These are phyloP conservation scores for Heliamphora exappendiculata DNA, from an alignment of 148 eudicot species.

Conservation along the genomic window DNA sequence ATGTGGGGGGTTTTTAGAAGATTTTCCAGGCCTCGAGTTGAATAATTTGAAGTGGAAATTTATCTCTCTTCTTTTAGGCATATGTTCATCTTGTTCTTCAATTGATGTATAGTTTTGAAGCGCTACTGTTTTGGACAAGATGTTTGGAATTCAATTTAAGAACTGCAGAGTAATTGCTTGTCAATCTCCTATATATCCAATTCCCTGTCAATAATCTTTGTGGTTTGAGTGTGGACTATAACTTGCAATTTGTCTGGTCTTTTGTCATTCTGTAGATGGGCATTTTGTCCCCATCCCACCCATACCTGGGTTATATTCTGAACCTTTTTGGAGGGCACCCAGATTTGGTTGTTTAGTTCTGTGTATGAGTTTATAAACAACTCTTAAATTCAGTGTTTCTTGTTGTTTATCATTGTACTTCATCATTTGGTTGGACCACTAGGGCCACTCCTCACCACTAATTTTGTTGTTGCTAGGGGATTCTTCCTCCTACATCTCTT, in stretches of 20 bases:
- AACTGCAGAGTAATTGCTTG: slow-evolving; percentile 16
- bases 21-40: too few species aligned
- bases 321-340: slow-evolving; percentile 6
- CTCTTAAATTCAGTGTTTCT: slow-evolving; percentile 8
- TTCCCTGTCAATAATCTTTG: slow-evolving; percentile 14
- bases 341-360: slow-evolving; percentile 1
- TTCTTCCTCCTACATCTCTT: slow-evolving; percentile 9
- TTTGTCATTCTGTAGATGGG: slow-evolving; percentile 12
- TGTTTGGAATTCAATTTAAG: background rate
- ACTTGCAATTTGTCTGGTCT: slow-evolving; percentile 17
- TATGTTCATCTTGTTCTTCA: background rate
- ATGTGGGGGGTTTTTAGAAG: too few species aligned
- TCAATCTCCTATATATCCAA: slow-evolving; percentile 5
- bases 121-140: background rate
- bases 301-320: background rate
- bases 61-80: too few species aligned
- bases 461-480: background rate
- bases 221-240: slow-evolving; percentile 3
- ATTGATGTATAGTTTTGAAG: background rate
- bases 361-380: background rate
- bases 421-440: slow-evolving; percentile 15
- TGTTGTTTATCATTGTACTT: background rate
- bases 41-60: too few species aligned
- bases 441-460: too few species aligned
- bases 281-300: slow-evolving; percentile 16